Base-by-base conservation (phyloP, 768 basidiomycete genomes). In the Lactarius pseudohatsudake region DNA sequence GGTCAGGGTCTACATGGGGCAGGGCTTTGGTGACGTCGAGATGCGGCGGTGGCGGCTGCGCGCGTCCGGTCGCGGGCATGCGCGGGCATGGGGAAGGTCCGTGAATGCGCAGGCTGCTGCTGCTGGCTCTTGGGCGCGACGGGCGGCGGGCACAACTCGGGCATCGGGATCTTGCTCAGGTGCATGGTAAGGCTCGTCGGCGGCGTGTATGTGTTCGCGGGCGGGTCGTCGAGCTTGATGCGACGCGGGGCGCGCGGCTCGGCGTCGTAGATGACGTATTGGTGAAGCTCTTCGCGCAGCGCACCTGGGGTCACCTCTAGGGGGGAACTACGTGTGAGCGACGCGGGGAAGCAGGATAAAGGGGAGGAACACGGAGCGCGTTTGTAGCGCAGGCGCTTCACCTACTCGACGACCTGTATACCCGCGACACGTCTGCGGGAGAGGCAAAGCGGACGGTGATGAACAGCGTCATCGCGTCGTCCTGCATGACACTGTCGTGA, bases 141-240 rank as follows among this genome's bases (percentile, higher is more conserved):
- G 34, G 79, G 72, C 66, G 81, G 83, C 3, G 90, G 89, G 71
- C 84, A 83, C 18, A 94, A 82, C 73, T 94, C 92, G 0, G 91
- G 92, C 85, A 94, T 93, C 16, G 87, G 80, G 57, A 94, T 92
- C 80, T 94, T 94, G 80, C 91, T 91, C 20, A 94, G 76, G 74
- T 94, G 91, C 1, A 94, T 81, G 0, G 81, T 82, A 0, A 94
- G 80, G 67, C 82, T 86, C 40, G 80, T 81, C 1, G 91, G 92
- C 1, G 92, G 91, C 2, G 79, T 76, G 73, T 94, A 92, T 68
- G 62, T 61, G 18, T 57, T 81, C 78, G 56, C 69, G 72, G 64
- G 80, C 1, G 73, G 68, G 43, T 77, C 75, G 71, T 92, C 84
- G 30, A 91, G 78, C 58, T 90, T 88, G 70, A 93, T 92, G 22